Conservation (phyloP, 305 asterid species). For the Rubia tinctorum region DNA sequence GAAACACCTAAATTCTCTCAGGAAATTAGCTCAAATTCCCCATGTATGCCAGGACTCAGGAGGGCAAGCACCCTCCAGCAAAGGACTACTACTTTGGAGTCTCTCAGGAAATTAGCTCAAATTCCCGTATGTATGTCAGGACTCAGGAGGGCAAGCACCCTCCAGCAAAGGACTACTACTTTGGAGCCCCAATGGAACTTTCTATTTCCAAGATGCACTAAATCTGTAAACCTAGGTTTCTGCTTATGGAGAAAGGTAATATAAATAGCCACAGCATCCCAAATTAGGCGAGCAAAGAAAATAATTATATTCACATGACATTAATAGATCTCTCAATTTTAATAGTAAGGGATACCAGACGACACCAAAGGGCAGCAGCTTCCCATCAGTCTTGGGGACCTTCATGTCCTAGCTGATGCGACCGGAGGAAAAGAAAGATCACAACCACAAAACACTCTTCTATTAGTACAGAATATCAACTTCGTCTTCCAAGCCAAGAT, state of each 20-base stretch:
- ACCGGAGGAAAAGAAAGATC: not conserved
- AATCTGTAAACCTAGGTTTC: not conserved
- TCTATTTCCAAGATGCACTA: not conserved
- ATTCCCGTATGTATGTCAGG: too few relatives aligned
- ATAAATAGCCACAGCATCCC: not conserved
- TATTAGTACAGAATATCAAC: not conserved
- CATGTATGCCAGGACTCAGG: too few relatives aligned
- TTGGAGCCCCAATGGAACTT: not conserved
- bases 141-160: not conserved
- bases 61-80: not conserved
- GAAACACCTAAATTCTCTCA: too few relatives aligned
- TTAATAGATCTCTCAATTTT: not conserved
- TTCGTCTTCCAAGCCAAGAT: not conserved
- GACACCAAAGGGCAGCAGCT: not conserved
- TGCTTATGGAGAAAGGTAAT: not conserved
- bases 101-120: too few relatives aligned
- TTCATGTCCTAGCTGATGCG: not conserved
- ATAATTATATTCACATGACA: not conserved
- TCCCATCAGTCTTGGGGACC: not conserved
- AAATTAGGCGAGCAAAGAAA: not conserved
- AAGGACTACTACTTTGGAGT: not conserved
- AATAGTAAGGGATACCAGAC: not conserved
- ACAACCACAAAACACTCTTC: not conserved
- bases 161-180: not conserved
- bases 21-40: too few relatives aligned